These are phyloP conservation scores for Wickerhamomyces chambardii DNA, from an alignment of 805 yeast genomes.

Conservation along the genomic window DNA sequence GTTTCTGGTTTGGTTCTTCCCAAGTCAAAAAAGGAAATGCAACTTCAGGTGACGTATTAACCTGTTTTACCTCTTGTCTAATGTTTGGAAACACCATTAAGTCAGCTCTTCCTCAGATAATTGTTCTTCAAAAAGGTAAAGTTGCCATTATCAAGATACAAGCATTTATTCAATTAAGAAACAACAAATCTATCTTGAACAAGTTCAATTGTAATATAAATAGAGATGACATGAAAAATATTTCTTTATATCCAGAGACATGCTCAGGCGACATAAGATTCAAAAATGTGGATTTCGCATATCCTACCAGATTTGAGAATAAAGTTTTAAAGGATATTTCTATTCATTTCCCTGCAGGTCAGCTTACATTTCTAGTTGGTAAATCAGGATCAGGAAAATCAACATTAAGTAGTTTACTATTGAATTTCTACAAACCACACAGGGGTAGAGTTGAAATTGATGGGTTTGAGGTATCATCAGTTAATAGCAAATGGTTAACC, in stretches of 20 bases:
- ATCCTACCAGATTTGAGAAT: slow-evolving; percentile 44
- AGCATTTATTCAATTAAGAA: slow-evolving; percentile 21
- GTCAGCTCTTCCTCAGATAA: slow-evolving; percentile 44
- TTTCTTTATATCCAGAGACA: slow-evolving; percentile 13
- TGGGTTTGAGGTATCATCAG: slow-evolving; percentile 31
- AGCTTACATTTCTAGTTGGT: slow-evolving; percentile 66
- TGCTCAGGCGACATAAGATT: slow-evolving; percentile 46
- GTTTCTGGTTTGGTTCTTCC: slow-evolving; percentile 83
- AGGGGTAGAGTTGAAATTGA: slow-evolving; percentile 55
- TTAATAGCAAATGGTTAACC: slow-evolving; percentile 44
- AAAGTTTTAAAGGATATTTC: slow-evolving; percentile 38
- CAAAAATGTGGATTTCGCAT: slow-evolving; percentile 48
- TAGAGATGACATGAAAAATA: slow-evolving; percentile 7
- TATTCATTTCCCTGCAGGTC: slow-evolving; percentile 34
- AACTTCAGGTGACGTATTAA: slow-evolving; percentile 56
- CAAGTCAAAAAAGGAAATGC: slow-evolving; percentile 46
- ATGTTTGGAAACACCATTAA: slow-evolving; percentile 57
- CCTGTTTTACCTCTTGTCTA: slow-evolving; percentile 79
- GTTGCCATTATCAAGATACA: slow-evolving; percentile 53
- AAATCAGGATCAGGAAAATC: slow-evolving; percentile 93
- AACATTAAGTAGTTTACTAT: slow-evolving; percentile 55
- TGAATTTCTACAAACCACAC: slow-evolving; percentile 43
- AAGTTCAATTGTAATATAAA: slow-evolving; percentile 5
- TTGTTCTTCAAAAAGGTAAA: slow-evolving; percentile 59
- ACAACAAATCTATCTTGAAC: slow-evolving; percentile 3